Conservation (phyloP, 2,329 filamentous ascomycete species). For the Rhinocladiella mackenziei region DNA sequence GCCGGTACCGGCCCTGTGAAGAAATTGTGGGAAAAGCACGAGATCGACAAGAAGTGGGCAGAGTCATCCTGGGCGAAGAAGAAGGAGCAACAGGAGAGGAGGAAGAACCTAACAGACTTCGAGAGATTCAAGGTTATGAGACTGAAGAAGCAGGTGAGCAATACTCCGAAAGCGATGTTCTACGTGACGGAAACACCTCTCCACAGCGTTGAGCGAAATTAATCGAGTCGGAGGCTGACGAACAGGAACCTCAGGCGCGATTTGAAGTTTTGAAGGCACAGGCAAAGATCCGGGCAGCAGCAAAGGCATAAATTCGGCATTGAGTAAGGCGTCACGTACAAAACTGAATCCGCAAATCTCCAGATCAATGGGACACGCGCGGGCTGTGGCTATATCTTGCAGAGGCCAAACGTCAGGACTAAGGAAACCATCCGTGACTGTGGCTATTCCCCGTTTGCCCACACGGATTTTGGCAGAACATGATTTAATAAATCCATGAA, state of each 20-base stretch:
- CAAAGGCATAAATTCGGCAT: conserved; percentile 48
- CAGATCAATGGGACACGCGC: conserved; percentile 17
- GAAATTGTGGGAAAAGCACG: conserved; percentile 84
- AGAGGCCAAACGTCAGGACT: conserved; percentile 7
- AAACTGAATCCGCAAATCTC: conserved; percentile 12
- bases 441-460: conserved; percentile 16
- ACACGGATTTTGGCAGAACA: conserved; percentile 19
- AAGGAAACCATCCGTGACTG: conserved; percentile 11
- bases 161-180: background rate
- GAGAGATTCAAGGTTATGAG: conserved; percentile 99
- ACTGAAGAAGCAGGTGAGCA: conserved; percentile 92
- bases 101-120: conserved; percentile 92
- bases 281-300: conserved; percentile 82
- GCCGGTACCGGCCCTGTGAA: conserved; percentile 77
- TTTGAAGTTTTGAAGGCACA: conserved; percentile 97
- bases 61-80: conserved; percentile 93
- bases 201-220: background rate
- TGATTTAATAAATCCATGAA: conserved; percentile 26
- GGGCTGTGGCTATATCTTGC: conserved; percentile 14
- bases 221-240: conserved; percentile 13
- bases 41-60: conserved; percentile 91
- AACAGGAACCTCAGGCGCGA: conserved; percentile 54
- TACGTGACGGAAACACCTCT: background rate
- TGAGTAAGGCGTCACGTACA: conserved; percentile 21
- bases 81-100: conserved; percentile 76